A percentile compares a stretch with the other conserved stretches of the same genome.
Conservation (phyloP, 768 basidiomycete genomes). For the Galerina sulciceps region DNA sequence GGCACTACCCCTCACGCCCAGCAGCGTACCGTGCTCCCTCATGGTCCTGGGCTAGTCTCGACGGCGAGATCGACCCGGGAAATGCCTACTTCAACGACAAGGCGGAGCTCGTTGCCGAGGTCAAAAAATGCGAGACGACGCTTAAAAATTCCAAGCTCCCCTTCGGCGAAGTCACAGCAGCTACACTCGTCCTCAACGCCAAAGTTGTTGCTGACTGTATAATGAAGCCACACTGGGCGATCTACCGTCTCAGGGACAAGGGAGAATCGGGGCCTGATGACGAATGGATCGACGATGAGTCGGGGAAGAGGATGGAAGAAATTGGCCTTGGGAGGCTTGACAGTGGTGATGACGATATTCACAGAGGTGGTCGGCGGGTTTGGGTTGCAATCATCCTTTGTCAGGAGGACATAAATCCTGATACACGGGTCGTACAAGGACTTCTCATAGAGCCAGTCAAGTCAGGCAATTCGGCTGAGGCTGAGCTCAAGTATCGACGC, state of each 20-base stretch:
- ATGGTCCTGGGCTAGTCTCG: slow-evolving; percentile 14
- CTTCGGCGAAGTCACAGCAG: slow-evolving; percentile 4
- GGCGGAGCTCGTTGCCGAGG: not conserved
- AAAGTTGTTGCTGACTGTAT: not conserved
- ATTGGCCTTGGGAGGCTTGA: slow-evolving; percentile 2
- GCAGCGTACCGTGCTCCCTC: slow-evolving; percentile 13
- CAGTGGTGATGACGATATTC: not conserved
- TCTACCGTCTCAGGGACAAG: not conserved
- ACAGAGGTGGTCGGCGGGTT: not conserved
- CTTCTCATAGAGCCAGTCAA: not conserved
- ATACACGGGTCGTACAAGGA: not conserved
- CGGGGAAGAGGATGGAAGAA: not conserved
- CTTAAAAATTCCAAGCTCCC: slow-evolving; percentile 1
- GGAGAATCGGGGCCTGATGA: not conserved
- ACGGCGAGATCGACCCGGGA: slow-evolving; percentile 3
- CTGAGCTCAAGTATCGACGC: not conserved
- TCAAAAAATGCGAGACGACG: not conserved
- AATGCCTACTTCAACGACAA: not conserved
- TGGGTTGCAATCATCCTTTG: not conserved
- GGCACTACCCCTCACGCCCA: not conserved
- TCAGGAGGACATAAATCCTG: not conserved
- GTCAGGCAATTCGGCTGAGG: not conserved
- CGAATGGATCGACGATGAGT: not conserved
- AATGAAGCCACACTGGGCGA: not conserved
- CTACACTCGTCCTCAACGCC: not conserved